These are phyloP conservation scores for Omphalotus guepiniiformis DNA, from an alignment of 768 basidiomycete genomes.

Conservation along the genomic window DNA sequence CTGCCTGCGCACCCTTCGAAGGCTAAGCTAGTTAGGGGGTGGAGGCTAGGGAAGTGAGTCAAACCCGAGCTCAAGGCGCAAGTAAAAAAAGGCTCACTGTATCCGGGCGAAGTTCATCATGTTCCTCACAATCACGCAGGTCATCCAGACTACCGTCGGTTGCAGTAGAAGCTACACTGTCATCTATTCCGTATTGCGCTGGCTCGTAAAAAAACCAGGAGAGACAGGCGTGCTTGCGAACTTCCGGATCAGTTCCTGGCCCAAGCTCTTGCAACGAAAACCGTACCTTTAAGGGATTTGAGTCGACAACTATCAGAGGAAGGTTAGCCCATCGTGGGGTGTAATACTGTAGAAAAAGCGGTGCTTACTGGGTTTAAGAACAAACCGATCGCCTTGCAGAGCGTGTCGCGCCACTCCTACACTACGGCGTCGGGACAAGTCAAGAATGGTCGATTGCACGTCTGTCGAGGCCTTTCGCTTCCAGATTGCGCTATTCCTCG, in stretches of 20 bases:
- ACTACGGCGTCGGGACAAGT: neutral
- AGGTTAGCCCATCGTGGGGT: too few relatives aligned
- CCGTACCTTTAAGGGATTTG: neutral
- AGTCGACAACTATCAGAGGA: neutral
- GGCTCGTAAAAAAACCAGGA: neutral
- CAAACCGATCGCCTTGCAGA: neutral
- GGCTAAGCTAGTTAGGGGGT: too few relatives aligned
- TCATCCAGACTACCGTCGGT: neutral
- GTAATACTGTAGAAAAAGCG: neutral
- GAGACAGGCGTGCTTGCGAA: neutral
- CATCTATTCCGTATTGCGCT: neutral
- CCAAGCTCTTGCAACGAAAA: neutral
- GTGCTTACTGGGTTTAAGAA: neutral
- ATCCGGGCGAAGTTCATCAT: neutral
- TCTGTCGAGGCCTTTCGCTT: neutral
- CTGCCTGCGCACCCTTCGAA: too few relatives aligned
- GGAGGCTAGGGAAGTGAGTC: too few relatives aligned
- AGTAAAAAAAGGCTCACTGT: neutral
- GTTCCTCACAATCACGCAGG: neutral
- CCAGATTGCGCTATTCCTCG: neutral
- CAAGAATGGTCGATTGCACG: neutral
- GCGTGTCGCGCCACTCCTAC: neutral
- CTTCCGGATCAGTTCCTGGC: neutral
- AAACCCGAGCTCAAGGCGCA: neutral
- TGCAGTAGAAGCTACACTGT: neutral